Conservation (phyloP, 306 rosid species). For the Ceratonia siliqua region DNA sequence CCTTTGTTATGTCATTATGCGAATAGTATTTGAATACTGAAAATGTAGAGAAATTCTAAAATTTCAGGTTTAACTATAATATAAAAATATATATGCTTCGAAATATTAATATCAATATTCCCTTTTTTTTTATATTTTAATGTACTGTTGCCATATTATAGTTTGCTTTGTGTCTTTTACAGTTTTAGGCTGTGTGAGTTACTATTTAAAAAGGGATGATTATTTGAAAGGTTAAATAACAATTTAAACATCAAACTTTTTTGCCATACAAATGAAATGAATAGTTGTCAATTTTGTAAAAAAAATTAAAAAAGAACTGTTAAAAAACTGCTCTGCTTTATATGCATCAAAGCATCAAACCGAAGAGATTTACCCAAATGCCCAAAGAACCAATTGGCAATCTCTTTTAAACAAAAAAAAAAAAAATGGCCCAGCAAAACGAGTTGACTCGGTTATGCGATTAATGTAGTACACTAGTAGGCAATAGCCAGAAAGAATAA, state of each 20-base stretch:
- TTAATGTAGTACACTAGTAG: not conserved
- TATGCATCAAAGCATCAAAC: not conserved
- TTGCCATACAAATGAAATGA: not conserved
- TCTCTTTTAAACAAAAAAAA: not conserved
- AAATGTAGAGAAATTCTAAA: not conserved
- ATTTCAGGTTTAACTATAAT: not conserved
- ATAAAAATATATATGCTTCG: too few species aligned
- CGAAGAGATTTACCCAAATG: not conserved
- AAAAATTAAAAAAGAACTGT: conserved; percentile 1
- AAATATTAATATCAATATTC: too few species aligned
- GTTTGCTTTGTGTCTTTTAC: too few species aligned
- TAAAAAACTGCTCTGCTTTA: conserved; percentile 2
- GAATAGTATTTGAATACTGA: not conserved
- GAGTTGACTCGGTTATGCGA: conserved; percentile 26
- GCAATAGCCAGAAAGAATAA: not conserved
- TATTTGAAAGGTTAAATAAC: not conserved
- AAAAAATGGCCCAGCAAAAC: not conserved
- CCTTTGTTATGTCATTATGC: conserved; percentile 29
- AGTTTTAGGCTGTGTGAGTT: too few species aligned
- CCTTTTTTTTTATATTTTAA: not conserved
- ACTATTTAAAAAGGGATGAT: not conserved
- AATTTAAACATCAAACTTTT: too few species aligned
- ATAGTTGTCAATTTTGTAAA: conserved; percentile 9
- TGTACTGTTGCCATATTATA: not conserved
- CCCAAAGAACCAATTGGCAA: not conserved